phyloP scores from a whole-genome alignment of 345 rosid genomes.

The Dovyalis caffra region DNA sequence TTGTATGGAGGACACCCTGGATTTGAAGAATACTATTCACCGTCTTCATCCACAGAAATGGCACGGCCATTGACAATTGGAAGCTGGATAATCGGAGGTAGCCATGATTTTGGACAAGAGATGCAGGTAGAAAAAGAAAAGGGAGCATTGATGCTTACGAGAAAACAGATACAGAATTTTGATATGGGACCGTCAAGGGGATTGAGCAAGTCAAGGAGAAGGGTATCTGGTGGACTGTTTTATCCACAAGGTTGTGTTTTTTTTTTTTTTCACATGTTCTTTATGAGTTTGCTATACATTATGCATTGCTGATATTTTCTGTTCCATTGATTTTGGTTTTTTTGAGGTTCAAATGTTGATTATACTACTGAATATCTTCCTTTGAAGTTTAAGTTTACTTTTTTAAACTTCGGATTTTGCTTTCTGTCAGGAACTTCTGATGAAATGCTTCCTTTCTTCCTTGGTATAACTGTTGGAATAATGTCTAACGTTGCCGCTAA shows the following conservation, averaged over 20 bases:
- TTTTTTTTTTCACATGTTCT: not conserved
- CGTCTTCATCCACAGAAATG: constrained; percentile 1
- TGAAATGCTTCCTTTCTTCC: constrained; percentile 19
- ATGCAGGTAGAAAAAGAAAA: not conserved
- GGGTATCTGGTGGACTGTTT: constrained; percentile 2
- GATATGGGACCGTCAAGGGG: not conserved
- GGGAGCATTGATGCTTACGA: not conserved
- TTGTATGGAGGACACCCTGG: constrained; percentile 3
- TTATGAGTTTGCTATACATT: too few species aligned
- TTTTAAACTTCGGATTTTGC: not conserved
- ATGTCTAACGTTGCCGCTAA: constrained; percentile 8
- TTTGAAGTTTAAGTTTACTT: too few species aligned
- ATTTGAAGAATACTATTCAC: constrained; percentile 19
- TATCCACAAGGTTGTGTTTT: constrained; percentile 22
- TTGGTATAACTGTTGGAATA: constrained; percentile 27
- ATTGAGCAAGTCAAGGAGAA: not conserved
- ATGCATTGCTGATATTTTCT: too few species aligned
- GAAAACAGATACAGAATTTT: not conserved
- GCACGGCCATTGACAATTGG: constrained; percentile 24
- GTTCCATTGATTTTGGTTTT: too few species aligned
- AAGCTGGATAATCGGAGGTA: constrained; percentile 15
- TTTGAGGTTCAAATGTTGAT: not conserved
- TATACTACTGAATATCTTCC: not conserved
- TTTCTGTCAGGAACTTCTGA: constrained; percentile 22
- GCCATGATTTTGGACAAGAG: constrained; percentile 2